phyloP scores from a whole-genome alignment of 352 stramenopile species.

The Phytophthora constricta region DNA sequence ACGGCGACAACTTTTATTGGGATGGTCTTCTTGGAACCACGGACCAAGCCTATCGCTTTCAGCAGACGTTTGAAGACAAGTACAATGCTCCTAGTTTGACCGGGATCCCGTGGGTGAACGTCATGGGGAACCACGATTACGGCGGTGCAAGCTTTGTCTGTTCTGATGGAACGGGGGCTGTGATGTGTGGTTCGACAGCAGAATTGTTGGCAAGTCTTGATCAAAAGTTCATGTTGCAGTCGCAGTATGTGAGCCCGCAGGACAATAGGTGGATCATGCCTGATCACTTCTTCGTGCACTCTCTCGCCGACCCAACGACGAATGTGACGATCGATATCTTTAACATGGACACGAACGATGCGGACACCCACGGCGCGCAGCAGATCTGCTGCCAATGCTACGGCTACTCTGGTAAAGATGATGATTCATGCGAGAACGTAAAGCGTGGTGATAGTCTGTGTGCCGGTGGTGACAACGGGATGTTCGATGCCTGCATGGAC shows the following conservation, averaged over 20 bases:
- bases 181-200: conserved; percentile 51
- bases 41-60: conserved; percentile 73
- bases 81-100: conserved; percentile 55
- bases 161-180: conserved; percentile 41
- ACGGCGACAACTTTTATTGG: conserved; percentile 89
- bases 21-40: conserved; percentile 59
- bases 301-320: conserved; percentile 56
- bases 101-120: conserved; percentile 83
- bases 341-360: conserved; percentile 87
- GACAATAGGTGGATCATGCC: conserved; percentile 83
- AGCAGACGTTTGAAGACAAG: conserved; percentile 83
- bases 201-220: conserved; percentile 60
- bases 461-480: conserved; percentile 52
- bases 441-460: conserved; percentile 58
- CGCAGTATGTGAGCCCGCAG: conserved; percentile 80
- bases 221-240: conserved; percentile 77
- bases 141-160: conserved; percentile 84
- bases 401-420: conserved; percentile 65
- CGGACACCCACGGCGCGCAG: conserved; percentile 60
- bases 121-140: conserved; percentile 90
- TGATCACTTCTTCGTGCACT: conserved; percentile 86
- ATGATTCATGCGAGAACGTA: conserved; percentile 60
- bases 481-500: conserved; percentile 81
- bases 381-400: conserved; percentile 89
- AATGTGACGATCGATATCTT: conserved; percentile 87